These are phyloP conservation scores for Sugiyamaella americana DNA, from an alignment of 805 yeast genomes.

Conservation along the genomic window DNA sequence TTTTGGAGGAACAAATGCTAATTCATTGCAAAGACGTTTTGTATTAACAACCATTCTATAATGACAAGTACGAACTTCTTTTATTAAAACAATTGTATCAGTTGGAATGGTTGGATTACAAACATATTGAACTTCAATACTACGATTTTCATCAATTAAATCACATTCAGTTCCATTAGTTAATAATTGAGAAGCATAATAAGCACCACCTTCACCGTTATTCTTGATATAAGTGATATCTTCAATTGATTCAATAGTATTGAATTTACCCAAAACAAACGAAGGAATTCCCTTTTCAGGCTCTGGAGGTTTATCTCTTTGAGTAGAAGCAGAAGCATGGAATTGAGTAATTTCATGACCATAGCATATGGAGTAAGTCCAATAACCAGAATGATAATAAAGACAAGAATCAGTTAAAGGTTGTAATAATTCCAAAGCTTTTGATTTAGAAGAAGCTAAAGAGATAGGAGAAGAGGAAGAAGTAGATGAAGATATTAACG, in stretches of 20 bases:
- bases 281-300: slow-evolving; percentile 25
- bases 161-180: slow-evolving; percentile 56
- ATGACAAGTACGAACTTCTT: slow-evolving; percentile 52
- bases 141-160: slow-evolving; percentile 46
- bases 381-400: slow-evolving; percentile 37
- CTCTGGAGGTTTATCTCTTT: slow-evolving; percentile 12
- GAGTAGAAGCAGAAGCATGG: slow-evolving; percentile 28
- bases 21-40: slow-evolving; percentile 44
- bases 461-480: slow-evolving; percentile 1
- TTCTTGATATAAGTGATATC: slow-evolving; percentile 7
- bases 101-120: slow-evolving; percentile 41
- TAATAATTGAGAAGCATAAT: slow-evolving; percentile 35
- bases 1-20: slow-evolving; percentile 30
- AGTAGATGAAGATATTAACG: not conserved
- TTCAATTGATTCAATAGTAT: slow-evolving; percentile 1
- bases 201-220: slow-evolving; percentile 15
- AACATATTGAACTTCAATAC: slow-evolving; percentile 48
- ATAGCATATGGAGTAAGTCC: slow-evolving; percentile 49
- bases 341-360: slow-evolving; percentile 46
- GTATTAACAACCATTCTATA: slow-evolving; percentile 48
- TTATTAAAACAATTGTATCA: slow-evolving; percentile 35
- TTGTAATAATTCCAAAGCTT: slow-evolving; percentile 16
- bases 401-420: slow-evolving; percentile 25
- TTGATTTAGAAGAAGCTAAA: not conserved
- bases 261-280: slow-evolving; percentile 29